phyloP scores from a whole-genome alignment of 108 stramenopile species.

The Craspedostauros australis region DNA sequence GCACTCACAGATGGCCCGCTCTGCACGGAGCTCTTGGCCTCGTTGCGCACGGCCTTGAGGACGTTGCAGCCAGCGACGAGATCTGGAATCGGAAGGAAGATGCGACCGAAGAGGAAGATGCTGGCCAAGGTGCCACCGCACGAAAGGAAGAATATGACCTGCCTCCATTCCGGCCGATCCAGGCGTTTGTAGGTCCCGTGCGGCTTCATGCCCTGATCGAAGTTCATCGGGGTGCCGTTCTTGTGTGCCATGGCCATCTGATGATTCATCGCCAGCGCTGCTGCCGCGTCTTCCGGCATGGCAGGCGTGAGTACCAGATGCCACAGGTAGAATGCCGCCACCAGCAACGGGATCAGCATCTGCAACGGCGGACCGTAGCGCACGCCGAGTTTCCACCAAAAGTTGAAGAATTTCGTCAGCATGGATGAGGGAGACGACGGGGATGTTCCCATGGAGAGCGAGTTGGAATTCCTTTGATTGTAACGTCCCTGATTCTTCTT shows the following conservation, averaged over 20 bases:
- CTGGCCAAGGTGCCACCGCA: constrained; percentile 1
- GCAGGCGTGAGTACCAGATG: not conserved
- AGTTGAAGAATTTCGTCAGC: not conserved
- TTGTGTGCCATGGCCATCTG: no score
- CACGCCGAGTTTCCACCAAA: constrained; percentile 2
- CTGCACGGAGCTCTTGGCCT: constrained; percentile 38
- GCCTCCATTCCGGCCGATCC: constrained; percentile 12
- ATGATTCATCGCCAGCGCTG: no score
- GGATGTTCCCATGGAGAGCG: no score
- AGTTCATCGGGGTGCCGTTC: no score
- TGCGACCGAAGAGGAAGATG: constrained; percentile 42
- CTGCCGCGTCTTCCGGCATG: no score
- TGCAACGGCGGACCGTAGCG: constrained; percentile 11
- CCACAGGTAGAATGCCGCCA: constrained; percentile 6
- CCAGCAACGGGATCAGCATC: constrained; percentile 3
- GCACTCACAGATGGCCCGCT: constrained; percentile 7
- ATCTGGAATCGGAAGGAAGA: constrained; percentile 65
- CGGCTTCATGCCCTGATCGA: not conserved
- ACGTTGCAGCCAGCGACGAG: constrained; percentile 66
- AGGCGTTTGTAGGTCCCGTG: constrained; percentile 15
- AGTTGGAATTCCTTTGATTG: no score
- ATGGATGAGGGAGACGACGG: not conserved
- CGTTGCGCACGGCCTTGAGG: constrained; percentile 46
- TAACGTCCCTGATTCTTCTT: not conserved
- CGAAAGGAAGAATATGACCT: constrained; percentile 14